Evolutionary conservation across 2,329 filamentous ascomycete species (phyloP).

Genomic region (Chaetomium strumarium): DNA sequence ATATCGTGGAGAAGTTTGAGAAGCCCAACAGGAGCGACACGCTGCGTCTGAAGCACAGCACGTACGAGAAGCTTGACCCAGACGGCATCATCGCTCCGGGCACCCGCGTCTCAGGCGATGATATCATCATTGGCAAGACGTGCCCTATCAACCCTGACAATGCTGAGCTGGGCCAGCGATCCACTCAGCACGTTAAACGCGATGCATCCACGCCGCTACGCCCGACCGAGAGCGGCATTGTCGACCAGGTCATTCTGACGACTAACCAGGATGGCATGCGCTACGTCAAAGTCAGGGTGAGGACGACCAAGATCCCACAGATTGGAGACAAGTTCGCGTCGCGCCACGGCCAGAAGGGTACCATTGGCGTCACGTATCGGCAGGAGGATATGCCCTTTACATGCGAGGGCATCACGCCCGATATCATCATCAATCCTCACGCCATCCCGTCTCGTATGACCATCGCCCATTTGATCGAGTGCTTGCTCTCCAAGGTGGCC

Average conservation of each 20-base stretch:
- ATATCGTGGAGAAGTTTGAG: conserved; percentile 89
- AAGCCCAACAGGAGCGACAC: conserved; percentile 88
- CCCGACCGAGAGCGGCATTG: conserved; percentile 93
- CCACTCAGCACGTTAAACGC: conserved; percentile 82
- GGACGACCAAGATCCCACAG: conserved; percentile 96
- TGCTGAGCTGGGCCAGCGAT: conserved; percentile 88
- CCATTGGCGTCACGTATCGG: conserved; percentile 95
- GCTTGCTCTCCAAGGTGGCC: conserved; percentile 91
- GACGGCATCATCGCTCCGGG: conserved; percentile 93
- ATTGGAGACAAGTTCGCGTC: conserved; percentile 99
- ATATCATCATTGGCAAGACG: conserved; percentile 99
- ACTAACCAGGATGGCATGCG: conserved; percentile 91
- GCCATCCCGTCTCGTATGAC: conserved; percentile 99
- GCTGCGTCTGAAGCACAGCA: conserved; percentile 85
- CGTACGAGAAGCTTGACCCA: conserved; percentile 95
- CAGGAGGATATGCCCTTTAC: conserved; percentile 99
- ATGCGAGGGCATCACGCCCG: conserved; percentile 81
- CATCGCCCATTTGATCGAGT: conserved; percentile 99
- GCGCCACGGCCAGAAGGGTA: conserved; percentile 98
- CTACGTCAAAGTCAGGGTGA: conserved; percentile 95
- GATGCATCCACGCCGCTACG: conserved; percentile 93
- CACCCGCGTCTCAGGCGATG: conserved; percentile 90
- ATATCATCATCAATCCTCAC: conserved; percentile 98
- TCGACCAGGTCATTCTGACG: conserved; percentile 88
- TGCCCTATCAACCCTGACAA: conserved; percentile 89